phyloP scores from a whole-genome alignment of 371 early-diverging fungal genomes.

The Massospora cicadina region DNA sequence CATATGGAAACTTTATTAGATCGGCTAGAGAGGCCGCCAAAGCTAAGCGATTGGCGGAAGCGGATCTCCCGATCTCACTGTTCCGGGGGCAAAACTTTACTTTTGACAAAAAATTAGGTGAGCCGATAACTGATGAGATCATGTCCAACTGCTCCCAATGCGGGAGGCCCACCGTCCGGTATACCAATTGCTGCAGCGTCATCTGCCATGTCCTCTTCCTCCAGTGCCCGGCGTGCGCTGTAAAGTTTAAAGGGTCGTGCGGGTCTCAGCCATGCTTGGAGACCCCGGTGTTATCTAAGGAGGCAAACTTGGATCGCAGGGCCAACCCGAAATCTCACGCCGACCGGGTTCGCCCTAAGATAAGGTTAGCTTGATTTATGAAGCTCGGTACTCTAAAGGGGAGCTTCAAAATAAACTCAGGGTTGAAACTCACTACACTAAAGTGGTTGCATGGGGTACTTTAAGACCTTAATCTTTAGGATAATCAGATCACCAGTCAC shows the following conservation, averaged over 20 bases:
- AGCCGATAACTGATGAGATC: slow-evolving; percentile 43
- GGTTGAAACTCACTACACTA: too few relatives aligned
- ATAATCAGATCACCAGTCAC: too few relatives aligned
- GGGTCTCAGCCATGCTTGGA: slow-evolving; percentile 34
- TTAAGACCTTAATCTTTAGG: too few relatives aligned
- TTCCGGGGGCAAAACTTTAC: slow-evolving; percentile 63
- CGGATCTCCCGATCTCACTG: slow-evolving; percentile 20
- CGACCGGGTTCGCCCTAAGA: slow-evolving; percentile 1
- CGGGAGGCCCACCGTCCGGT: slow-evolving; percentile 36
- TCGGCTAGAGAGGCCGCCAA: slow-evolving; percentile 12
- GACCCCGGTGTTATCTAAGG: slow-evolving; percentile 17
- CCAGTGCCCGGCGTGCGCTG: slow-evolving; percentile 37
- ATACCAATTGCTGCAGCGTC: slow-evolving; percentile 45
- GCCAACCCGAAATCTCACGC: neutral
- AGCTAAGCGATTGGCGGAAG: neutral
- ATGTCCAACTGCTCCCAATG: slow-evolving; percentile 46
- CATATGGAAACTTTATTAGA: slow-evolving; percentile 43
- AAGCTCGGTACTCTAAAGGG: too few relatives aligned
- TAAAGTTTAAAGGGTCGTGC: slow-evolving; percentile 38
- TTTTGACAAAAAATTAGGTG: slow-evolving; percentile 55
- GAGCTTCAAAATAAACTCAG: too few relatives aligned
- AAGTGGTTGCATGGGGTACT: too few relatives aligned
- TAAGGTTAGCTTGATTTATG: too few relatives aligned
- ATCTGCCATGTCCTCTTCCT: slow-evolving; percentile 49
- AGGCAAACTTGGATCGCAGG: slow-evolving; percentile 1